Base-by-base conservation (phyloP, 768 basidiomycete species). In the Psilocybe cyanescens region DNA sequence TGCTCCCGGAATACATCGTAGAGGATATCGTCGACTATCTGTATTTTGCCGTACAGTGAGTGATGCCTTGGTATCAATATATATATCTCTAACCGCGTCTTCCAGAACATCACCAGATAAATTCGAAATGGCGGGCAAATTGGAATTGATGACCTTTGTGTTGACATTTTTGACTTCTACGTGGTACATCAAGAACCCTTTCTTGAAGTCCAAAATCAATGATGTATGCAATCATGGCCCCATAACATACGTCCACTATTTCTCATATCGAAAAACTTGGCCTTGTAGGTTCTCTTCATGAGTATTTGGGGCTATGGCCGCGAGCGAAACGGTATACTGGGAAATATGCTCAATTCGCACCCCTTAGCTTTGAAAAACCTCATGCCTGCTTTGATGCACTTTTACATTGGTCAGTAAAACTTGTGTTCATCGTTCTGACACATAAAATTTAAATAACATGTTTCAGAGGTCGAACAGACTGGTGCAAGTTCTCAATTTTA, bases 161-260 rank as follows among this genome's bases (percentile, higher is more conserved):
- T 77, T 99, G 66, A 95, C 94, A 2, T 98, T 98, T 82, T 78
- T 99, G 62, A 87, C 90, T 5, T 95, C 94, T 39, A 97, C 96
- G 0, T 95, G 94, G 86, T 99, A 95, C 73, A 96, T 99, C 82
- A 97, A 97, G 80, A 99, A 99, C 67, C 97, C 97, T 0, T 98
- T 97, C 81, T 73, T 99, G 68, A 98, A 98, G 76, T 87, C 94
- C 17, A 97, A 98, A 75, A 91, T 99, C 62, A 95, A 98, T 65
- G 93, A 97, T 71, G 94, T 95, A 64, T 47, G 81, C 41, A 11
- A 16, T 12, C 0, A 7, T 46, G 63, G 57, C 30, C 30, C 17
- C 46, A 30, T n/a, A 35, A 12, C 8, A 8, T 31, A 16, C 24
- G 14, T 39, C 14, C 29, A 19, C n/a, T 19, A n/a, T n/a, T 14